Conservation (phyloP, 768 basidiomycete species). For the Strobilomyces echinocephalus region DNA sequence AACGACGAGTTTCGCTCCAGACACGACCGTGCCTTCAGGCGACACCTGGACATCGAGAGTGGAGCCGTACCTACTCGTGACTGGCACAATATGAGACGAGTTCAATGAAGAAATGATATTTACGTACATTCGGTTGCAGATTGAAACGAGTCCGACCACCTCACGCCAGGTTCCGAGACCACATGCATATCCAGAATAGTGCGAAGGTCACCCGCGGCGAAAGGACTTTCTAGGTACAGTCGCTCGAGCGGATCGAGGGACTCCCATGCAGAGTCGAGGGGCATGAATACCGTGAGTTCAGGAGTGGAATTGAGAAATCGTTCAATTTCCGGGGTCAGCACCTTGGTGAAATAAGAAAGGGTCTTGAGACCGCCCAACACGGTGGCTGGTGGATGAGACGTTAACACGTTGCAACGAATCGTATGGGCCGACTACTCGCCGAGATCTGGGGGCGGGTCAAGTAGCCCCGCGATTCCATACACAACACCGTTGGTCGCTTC, state of each 20-base stretch:
- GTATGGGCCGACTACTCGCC: conserved; percentile 42
- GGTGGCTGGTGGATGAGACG: conserved; percentile 41
- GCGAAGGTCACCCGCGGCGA: conserved; percentile 72
- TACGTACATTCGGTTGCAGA: conserved; percentile 50
- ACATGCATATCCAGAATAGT: conserved; percentile 79
- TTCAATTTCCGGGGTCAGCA: conserved; percentile 59
- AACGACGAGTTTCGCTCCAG: conserved; percentile 56
- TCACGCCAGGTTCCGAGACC: conserved; percentile 53
- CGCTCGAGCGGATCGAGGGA: conserved; percentile 71
- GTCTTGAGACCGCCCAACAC: conserved; percentile 55
- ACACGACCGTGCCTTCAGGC: conserved; percentile 50
- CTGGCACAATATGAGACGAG: conserved; percentile 36
- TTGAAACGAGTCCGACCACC: conserved; percentile 62
- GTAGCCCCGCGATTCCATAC: conserved; percentile 67
- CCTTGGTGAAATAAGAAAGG: conserved; percentile 68
- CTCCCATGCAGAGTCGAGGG: conserved; percentile 82
- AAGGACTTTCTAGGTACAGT: conserved; percentile 84
- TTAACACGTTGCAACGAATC: background rate
- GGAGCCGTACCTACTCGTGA: conserved; percentile 66
- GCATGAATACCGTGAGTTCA: conserved; percentile 84
- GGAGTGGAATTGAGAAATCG: conserved; percentile 59
- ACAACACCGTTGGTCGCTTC: conserved; percentile 74
- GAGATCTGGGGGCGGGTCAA: conserved; percentile 70
- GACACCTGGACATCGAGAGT: conserved; percentile 56
- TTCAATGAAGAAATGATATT: background rate